Evolutionary conservation across 352 stramenopile species (phyloP).

Genomic region (Albugo laibachii): DNA sequence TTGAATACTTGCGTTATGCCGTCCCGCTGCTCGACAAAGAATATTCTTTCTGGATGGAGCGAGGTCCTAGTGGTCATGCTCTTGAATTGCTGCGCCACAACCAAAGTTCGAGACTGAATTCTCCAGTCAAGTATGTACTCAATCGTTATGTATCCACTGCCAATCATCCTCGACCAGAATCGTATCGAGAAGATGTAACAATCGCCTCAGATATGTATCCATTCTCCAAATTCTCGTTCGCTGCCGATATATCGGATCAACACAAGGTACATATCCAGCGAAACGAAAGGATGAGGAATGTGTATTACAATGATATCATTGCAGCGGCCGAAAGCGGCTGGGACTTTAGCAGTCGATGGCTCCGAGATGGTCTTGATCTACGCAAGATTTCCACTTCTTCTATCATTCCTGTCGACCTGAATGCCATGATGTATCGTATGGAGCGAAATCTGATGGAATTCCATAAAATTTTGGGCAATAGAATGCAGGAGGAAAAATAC

Average conservation of each 20-base stretch:
- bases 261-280: background rate
- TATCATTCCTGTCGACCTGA: slow-evolving; percentile 26
- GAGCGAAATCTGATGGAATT: slow-evolving; percentile 17
- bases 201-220: slow-evolving; percentile 3
- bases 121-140: slow-evolving; percentile 7
- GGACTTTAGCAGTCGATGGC: slow-evolving; percentile 33
- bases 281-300: background rate
- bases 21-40: slow-evolving; percentile 16
- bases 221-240: background rate
- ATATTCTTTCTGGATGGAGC: slow-evolving; percentile 19
- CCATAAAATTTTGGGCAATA: slow-evolving; percentile 7
- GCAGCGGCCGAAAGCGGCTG: slow-evolving; percentile 25
- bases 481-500: slow-evolving; percentile 1
- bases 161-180: slow-evolving; percentile 21
- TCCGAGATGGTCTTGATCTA: slow-evolving; percentile 9
- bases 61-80: slow-evolving; percentile 3
- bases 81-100: slow-evolving; percentile 5
- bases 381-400: slow-evolving; percentile 9
- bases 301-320: slow-evolving; percentile 17
- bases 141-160: slow-evolving; percentile 13
- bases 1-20: slow-evolving; percentile 8
- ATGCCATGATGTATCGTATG: slow-evolving; percentile 17
- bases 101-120: background rate
- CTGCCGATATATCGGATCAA: too few relatives aligned
- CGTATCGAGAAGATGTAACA: slow-evolving; percentile 23